Evolutionary conservation across 257 asterid genomes (phyloP).

Genomic region (Ballota nigra): DNA sequence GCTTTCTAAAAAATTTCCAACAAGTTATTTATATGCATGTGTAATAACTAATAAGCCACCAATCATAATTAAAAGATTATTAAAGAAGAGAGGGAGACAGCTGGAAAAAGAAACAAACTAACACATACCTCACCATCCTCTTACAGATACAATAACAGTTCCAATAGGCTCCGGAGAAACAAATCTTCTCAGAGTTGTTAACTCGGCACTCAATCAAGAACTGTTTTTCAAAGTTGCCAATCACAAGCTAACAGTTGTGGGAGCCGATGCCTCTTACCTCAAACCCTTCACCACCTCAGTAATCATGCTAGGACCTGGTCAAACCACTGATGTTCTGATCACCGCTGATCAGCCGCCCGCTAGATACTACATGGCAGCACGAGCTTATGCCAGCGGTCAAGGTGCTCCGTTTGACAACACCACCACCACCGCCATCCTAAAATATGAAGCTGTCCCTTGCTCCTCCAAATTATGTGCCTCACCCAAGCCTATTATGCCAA

Average conservation of each 20-base stretch:
- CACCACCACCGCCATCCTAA: slow-evolving; percentile 85
- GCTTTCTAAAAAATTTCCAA: neutral
- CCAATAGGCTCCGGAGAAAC: slow-evolving; percentile 68
- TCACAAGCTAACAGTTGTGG: slow-evolving; percentile 82
- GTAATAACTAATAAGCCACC: neutral
- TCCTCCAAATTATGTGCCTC: slow-evolving; percentile 38
- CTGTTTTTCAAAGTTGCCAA: slow-evolving; percentile 83
- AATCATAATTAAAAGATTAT: too few species aligned
- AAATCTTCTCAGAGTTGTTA: slow-evolving; percentile 66
- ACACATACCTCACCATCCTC: neutral
- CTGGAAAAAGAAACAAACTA: neutral
- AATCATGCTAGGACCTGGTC: slow-evolving; percentile 93
- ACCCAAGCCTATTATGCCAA: slow-evolving; percentile 44
- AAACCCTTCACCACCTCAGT: slow-evolving; percentile 85
- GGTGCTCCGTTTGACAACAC: slow-evolving; percentile 86
- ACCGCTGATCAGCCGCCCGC: slow-evolving; percentile 67
- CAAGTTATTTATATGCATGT: neutral
- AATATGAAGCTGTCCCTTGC: slow-evolving; percentile 58
- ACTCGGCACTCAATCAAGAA: slow-evolving; percentile 79
- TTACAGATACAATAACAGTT: slow-evolving; percentile 58
- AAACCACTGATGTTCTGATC: slow-evolving; percentile 86
- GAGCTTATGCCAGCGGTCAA: slow-evolving; percentile 87
- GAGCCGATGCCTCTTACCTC: slow-evolving; percentile 76
- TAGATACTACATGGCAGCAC: slow-evolving; percentile 81
- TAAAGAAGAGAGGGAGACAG: too few species aligned